Evolutionary conservation across 2,329 filamentous ascomycete species (phyloP).

Genomic region (Penicillium occitanis): DNA sequence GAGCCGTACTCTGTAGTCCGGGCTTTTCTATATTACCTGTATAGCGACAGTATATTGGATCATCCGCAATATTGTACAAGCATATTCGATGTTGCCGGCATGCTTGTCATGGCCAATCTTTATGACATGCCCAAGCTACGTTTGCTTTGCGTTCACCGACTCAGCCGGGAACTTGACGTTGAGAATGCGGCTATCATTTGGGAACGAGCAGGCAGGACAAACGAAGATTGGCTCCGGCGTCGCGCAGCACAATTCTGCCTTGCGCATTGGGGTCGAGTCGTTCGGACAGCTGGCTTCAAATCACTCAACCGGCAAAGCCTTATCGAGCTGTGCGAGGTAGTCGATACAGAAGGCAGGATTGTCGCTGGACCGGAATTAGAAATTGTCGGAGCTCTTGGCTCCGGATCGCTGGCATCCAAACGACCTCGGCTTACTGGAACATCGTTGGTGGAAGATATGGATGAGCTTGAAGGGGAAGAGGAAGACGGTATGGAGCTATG

Average conservation of each 20-base stretch:
- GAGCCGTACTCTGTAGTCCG: constrained; percentile 93
- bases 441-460: constrained; percentile 34
- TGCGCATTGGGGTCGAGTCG: constrained; percentile 90
- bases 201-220: constrained; percentile 87
- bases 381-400: constrained; percentile 55
- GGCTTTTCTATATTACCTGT: constrained; percentile 93
- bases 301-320: constrained; percentile 74
- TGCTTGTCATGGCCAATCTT: constrained; percentile 96
- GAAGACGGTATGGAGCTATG: constrained; percentile 50
- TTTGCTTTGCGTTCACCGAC: constrained; percentile 83
- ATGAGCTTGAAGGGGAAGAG: constrained; percentile 49
- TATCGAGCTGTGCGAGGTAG: constrained; percentile 88
- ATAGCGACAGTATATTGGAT: constrained; percentile 82
- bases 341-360: constrained; percentile 88
- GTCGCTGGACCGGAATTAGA: constrained; percentile 83
- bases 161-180: constrained; percentile 87
- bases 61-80: constrained; percentile 60
- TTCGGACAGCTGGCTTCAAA: constrained; percentile 83
- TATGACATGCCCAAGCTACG: constrained; percentile 95
- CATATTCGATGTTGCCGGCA: constrained; percentile 82
- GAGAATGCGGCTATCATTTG: constrained; percentile 94
- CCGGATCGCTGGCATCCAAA: constrained; percentile 46
- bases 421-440: constrained; percentile 30
- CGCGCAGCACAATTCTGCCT: constrained; percentile 86
- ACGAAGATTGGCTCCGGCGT: constrained; percentile 89